phyloP scores from a whole-genome alignment of 164 flowering plant species.

The Aristolochia contorta region DNA sequence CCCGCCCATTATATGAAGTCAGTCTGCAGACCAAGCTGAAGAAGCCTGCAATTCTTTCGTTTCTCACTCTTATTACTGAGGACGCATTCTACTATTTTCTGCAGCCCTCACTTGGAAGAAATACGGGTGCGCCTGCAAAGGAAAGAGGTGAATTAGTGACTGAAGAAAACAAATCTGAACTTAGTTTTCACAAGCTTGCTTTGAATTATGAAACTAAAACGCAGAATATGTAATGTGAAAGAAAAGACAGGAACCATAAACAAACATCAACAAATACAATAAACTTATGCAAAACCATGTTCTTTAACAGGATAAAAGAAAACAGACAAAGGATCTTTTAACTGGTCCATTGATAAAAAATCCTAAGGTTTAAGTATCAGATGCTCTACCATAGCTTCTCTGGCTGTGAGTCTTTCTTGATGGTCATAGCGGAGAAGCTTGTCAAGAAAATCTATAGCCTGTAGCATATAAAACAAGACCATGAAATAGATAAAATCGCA shows the following conservation, averaged over 20 bases:
- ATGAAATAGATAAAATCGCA: neutral
- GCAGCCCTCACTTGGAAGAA: slow-evolving; percentile 52
- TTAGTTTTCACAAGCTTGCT: neutral
- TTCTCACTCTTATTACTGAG: slow-evolving; percentile 17
- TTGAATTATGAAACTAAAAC: neutral
- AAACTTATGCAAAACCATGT: neutral
- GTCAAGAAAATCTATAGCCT: slow-evolving; percentile 93
- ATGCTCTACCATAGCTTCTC: slow-evolving; percentile 70
- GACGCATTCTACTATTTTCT: slow-evolving; percentile 48
- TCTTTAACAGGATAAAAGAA: neutral
- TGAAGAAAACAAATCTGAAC: neutral
- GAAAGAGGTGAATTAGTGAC: neutral
- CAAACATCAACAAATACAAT: neutral
- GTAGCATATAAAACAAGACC: slow-evolving; percentile 8
- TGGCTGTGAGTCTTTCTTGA: slow-evolving; percentile 78
- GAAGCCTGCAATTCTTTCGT: too few relatives aligned
- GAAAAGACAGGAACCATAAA: neutral
- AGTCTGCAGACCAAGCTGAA: too few relatives aligned
- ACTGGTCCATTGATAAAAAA: too few relatives aligned
- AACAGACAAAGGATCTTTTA: neutral
- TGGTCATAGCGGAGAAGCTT: slow-evolving; percentile 90
- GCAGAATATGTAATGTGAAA: neutral
- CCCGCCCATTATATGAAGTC: too few relatives aligned
- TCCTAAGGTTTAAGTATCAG: neutral
- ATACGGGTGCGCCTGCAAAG: slow-evolving; percentile 48